A percentile compares a stretch with the other conserved stretches of the same genome.
These are phyloP conservation scores for Mimosa bimucronata DNA, from an alignment of 306 rosid species.

Conservation along the genomic window DNA sequence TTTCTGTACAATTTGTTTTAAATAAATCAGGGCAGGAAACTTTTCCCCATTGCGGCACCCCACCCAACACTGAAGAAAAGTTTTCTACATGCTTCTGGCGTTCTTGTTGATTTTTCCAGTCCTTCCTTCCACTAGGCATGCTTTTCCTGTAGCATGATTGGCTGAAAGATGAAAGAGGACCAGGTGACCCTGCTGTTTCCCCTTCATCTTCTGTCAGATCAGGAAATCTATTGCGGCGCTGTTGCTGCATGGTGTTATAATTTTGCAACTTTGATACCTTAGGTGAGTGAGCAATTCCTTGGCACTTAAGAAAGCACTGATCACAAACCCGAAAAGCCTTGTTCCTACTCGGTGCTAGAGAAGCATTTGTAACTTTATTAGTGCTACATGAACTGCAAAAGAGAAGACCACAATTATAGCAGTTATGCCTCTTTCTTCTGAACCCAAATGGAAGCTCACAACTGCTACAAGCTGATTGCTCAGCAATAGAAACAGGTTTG, in stretches of 20 bases:
- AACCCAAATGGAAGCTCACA: conserved; percentile 80
- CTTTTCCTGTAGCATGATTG: conserved; percentile 61
- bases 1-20: conserved; percentile 43
- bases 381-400: conserved; percentile 73
- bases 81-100: conserved; percentile 46
- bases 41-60: conserved; percentile 76
- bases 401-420: conserved; percentile 81
- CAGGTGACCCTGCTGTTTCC: conserved; percentile 49
- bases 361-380: conserved; percentile 61
- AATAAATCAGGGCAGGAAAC: conserved; percentile 65
- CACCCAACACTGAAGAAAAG: conserved; percentile 42
- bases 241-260: conserved; percentile 36
- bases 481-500: conserved; percentile 67
- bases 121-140: conserved; percentile 56
- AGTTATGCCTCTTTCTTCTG: conserved; percentile 83
- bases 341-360: conserved; percentile 70
- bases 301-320: conserved; percentile 61
- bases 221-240: conserved; percentile 41
- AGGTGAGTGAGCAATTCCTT: conserved; percentile 38
- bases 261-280: conserved; percentile 40
- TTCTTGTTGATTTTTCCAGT: conserved; percentile 52
- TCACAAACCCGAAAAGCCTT: conserved; percentile 86
- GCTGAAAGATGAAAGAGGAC: conserved; percentile 48
- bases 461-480: conserved; percentile 73
- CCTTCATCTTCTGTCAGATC: conserved; percentile 59